A percentile compares a stretch with the other conserved stretches of the same genome.
Conservation (phyloP, 805 yeast species). For the Wickerhamomyces xylosicus region DNA sequence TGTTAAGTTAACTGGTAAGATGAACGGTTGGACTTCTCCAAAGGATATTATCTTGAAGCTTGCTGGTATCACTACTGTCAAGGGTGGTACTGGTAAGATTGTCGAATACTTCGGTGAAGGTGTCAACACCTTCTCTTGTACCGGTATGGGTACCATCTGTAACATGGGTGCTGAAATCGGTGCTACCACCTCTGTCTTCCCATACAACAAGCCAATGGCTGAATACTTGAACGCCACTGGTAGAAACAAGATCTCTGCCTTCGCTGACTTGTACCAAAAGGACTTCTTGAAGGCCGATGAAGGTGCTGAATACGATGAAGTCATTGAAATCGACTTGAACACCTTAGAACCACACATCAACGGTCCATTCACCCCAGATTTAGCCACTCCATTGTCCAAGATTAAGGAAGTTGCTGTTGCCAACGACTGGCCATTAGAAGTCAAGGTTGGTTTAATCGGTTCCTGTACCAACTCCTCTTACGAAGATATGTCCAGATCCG, state of each 20-base stretch:
- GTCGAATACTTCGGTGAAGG: conserved; percentile 97
- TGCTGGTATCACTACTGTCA: conserved; percentile 91
- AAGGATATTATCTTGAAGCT: conserved; percentile 89
- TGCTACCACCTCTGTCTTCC: conserved; percentile 97
- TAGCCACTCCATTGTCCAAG: conserved; percentile 89
- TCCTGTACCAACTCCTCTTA: conserved; percentile 98
- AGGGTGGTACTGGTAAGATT: conserved; percentile 97
- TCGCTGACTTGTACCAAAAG: conserved; percentile 58
- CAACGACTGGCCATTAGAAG: conserved; percentile 88
- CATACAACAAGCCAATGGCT: conserved; percentile 84
- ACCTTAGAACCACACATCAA: conserved; percentile 91
- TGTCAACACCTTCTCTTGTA: conserved; percentile 83
- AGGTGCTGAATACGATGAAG: conserved; percentile 90
- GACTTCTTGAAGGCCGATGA: conserved; percentile 76
- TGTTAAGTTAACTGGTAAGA: conserved; percentile 84
- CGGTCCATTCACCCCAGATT: conserved; percentile 98
- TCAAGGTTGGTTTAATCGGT: conserved; percentile 93
- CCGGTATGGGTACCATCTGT: conserved; percentile 99
- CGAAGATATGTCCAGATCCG: conserved; percentile 97
- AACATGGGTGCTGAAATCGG: conserved; percentile 99
- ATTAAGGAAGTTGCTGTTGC: conserved; percentile 74
- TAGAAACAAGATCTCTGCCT: conserved; percentile 76
- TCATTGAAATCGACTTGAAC: conserved; percentile 81
- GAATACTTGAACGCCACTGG: conserved; percentile 81
- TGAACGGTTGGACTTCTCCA: conserved; percentile 96